Evolutionary conservation across 2,329 filamentous ascomycete species (phyloP).

Genomic region (Raffaelea arxii): DNA sequence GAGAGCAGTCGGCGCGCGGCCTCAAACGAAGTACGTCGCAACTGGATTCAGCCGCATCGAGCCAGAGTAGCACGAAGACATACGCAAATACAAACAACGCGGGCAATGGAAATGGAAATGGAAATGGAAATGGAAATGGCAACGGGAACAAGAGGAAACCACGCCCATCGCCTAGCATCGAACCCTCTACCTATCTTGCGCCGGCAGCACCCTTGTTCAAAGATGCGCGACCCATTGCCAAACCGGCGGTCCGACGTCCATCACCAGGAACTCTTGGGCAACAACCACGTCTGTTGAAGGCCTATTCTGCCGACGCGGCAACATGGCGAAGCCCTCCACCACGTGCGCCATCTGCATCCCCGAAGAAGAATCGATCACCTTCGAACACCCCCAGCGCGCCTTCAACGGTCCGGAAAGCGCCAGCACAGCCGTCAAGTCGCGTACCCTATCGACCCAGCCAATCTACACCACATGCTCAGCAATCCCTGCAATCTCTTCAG

Average conservation of each 20-base stretch:
- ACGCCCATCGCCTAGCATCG: background rate
- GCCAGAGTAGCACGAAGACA: too few relatives aligned
- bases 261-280: conserved; percentile 6
- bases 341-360: conserved; percentile 4
- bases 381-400: too few relatives aligned
- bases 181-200: background rate
- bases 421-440: background rate
- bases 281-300: background rate
- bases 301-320: too few relatives aligned
- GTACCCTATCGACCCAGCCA: conserved; percentile 9
- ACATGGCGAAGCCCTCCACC: background rate
- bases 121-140: too few relatives aligned
- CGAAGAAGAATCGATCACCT: conserved; percentile 2
- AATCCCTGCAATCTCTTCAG: too few relatives aligned
- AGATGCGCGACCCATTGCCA: conserved; percentile 1
- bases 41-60: background rate
- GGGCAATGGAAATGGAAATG: too few relatives aligned
- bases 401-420: background rate
- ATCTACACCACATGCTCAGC: conserved; percentile 1
- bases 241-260: background rate
- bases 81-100: too few relatives aligned
- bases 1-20: conserved; percentile 5
- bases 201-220: background rate
- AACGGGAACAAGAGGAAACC: background rate
- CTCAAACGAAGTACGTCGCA: conserved; percentile 11